phyloP scores from a whole-genome alignment of 164 flowering plant genomes.

The Macadamia tetraphylla region DNA sequence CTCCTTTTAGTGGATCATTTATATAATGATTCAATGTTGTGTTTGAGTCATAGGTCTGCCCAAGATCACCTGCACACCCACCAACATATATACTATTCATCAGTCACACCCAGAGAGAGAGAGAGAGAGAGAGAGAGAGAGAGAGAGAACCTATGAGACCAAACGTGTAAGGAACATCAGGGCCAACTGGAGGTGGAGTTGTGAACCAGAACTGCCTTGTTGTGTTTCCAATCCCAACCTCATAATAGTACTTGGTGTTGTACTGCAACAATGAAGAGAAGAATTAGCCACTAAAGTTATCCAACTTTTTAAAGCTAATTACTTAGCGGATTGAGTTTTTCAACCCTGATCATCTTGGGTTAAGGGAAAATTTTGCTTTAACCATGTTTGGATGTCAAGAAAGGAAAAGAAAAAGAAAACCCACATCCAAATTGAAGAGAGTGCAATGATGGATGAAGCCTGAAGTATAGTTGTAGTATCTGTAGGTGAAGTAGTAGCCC shows the following conservation, averaged over 20 bases:
- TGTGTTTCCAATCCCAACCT: slow-evolving; percentile 31
- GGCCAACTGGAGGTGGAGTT: slow-evolving; percentile 48
- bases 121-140: too few relatives aligned
- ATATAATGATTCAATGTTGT: slow-evolving; percentile 59
- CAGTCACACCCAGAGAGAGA: too few relatives aligned
- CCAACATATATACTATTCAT: neutral
- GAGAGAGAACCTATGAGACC: slow-evolving; percentile 40
- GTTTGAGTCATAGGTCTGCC: slow-evolving; percentile 69
- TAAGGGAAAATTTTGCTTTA: too few relatives aligned
- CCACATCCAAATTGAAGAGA: slow-evolving; percentile 54
- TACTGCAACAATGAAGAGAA: slow-evolving; percentile 10
- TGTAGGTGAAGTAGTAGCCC: slow-evolving; percentile 39
- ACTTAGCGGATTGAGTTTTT: too few relatives aligned
- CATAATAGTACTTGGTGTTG: slow-evolving; percentile 32
- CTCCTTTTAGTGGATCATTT: slow-evolving; percentile 43
- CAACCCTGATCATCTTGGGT: too few relatives aligned
- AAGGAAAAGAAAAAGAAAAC: too few relatives aligned
- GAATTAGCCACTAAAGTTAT: too few relatives aligned
- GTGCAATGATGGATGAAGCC: slow-evolving; percentile 76
- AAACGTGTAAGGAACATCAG: slow-evolving; percentile 56
- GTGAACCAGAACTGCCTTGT: slow-evolving; percentile 44
- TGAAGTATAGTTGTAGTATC: slow-evolving; percentile 58
- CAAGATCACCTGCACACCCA: slow-evolving; percentile 61
- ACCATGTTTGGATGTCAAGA: too few relatives aligned
- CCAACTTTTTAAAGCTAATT: too few relatives aligned